These are phyloP conservation scores for Pythium monospermum DNA, from an alignment of 352 stramenopile genomes.

Conservation along the genomic window DNA sequence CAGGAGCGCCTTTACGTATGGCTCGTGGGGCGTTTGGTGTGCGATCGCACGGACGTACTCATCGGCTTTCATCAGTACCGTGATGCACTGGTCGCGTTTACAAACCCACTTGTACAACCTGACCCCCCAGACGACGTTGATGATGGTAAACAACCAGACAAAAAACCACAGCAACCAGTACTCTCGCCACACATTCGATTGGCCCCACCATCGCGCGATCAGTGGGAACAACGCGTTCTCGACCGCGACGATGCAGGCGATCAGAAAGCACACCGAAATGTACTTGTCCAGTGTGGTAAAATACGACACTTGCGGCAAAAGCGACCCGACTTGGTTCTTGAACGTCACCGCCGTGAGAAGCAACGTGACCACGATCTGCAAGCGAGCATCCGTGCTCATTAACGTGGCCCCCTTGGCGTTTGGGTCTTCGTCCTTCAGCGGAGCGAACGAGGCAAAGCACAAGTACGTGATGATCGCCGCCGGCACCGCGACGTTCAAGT, in stretches of 20 bases:
- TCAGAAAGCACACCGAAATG: slow-evolving; percentile 59
- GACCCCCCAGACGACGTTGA: slow-evolving; percentile 33
- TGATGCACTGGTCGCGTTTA: slow-evolving; percentile 15
- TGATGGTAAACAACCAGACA: slow-evolving; percentile 30
- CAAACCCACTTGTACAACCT: slow-evolving; percentile 26
- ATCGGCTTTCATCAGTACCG: slow-evolving; percentile 29
- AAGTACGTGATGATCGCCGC: slow-evolving; percentile 48
- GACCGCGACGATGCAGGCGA: slow-evolving; percentile 44
- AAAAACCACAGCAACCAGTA: slow-evolving; percentile 29
- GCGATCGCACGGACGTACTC: slow-evolving; percentile 27
- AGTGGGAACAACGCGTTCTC: slow-evolving; percentile 52
- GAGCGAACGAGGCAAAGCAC: slow-evolving; percentile 42
- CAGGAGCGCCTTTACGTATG: too few relatives aligned
- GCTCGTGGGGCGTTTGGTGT: too few relatives aligned
- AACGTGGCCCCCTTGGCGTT: slow-evolving; percentile 6
- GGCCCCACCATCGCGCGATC: slow-evolving; percentile 22
- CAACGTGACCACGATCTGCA: slow-evolving; percentile 58
- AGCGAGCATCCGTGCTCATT: slow-evolving; percentile 45
- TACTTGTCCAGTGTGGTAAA: slow-evolving; percentile 60
- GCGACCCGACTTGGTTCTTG: slow-evolving; percentile 45
- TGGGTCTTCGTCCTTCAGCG: slow-evolving; percentile 20
- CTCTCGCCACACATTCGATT: slow-evolving; percentile 18
- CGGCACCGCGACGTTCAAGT: slow-evolving; percentile 51
- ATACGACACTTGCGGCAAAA: slow-evolving; percentile 61
- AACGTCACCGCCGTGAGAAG: slow-evolving; percentile 61